Evolutionary conservation across 352 stramenopile genomes (phyloP).

Genomic region (Plasmopara viticola): DNA sequence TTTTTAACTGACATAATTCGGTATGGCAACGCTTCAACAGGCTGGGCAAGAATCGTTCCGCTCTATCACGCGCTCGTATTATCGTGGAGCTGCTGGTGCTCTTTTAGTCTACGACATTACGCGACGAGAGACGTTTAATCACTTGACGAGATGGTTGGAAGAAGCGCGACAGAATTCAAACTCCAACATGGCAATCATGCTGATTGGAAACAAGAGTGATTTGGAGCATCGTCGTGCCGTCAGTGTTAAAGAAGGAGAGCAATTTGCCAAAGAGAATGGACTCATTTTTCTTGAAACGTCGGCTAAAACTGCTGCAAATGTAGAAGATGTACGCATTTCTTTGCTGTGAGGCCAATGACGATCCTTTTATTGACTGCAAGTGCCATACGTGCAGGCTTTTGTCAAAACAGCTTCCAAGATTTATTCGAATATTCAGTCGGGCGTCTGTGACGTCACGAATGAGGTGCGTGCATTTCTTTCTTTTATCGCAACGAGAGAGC

Average conservation of each 20-base stretch:
- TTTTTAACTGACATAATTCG: neutral
- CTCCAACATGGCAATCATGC: conserved; percentile 99
- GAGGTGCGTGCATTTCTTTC: conserved; percentile 47
- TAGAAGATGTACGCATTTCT: conserved; percentile 91
- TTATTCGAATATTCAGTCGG: conserved; percentile 93
- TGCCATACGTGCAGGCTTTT: conserved; percentile 68
- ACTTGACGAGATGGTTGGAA: conserved; percentile 97
- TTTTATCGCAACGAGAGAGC: neutral
- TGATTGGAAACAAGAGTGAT: conserved; percentile 99
- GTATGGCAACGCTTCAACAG: conserved; percentile 21
- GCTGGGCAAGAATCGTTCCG: conserved; percentile 99
- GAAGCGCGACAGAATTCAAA: conserved; percentile 98
- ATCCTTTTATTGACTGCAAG: conserved; percentile 1
- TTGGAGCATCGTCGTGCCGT: conserved; percentile 94
- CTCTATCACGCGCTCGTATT: conserved; percentile 99
- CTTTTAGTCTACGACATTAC: conserved; percentile 99
- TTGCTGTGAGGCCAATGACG: neutral
- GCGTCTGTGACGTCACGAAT: conserved; percentile 93
- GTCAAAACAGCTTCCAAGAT: conserved; percentile 95
- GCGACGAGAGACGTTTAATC: conserved; percentile 97
- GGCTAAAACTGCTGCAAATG: conserved; percentile 98
- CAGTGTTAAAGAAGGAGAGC: conserved; percentile 95
- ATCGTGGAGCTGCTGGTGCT: conserved; percentile 94
- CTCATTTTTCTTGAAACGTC: conserved; percentile 99
- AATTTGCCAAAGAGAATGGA: conserved; percentile 98